Evolutionary conservation across 805 yeast species (phyloP), one percentile per base, ranked within the genome.

Genomic region (Yueomyces sp.): DNA sequence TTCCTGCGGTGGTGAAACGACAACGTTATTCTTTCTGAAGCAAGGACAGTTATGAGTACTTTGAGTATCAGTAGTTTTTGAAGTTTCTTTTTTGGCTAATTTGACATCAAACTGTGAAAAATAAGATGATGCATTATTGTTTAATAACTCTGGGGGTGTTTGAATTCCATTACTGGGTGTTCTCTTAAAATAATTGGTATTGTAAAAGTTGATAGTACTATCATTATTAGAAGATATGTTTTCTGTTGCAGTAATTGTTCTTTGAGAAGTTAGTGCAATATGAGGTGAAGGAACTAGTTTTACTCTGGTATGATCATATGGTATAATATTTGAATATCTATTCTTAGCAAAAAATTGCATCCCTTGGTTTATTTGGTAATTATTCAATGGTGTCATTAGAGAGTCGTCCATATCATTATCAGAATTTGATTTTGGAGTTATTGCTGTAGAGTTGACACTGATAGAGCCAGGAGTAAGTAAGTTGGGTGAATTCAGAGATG

Each of bases 291-390:
- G 59, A 29, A 53, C 55, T 40, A 63, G 44, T 41, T 57, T 76
- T 26, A 88, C 95, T 45, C 95, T 69, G 11, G 94, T 75, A 54
- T 85, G 90, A 55, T 84, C 94, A 60, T 76, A 87, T 4, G 94
- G 87, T 52, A 83, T 74, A 40, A 87, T 84, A 60, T 88, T 92
- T 49, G 84, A 79, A 67, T 87, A 87, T 49, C 96, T 66, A 60
- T 87, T 86, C 57, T 86, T 86, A 44, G 73, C 64, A 37, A 88
- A 86, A 27, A 77, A 73, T 57, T 83, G 90, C 37, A 86, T 76
- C 1, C 94, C 95, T 19, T 81, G 72, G 27, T 81, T 72, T 39
- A 84, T 72, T 41, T 54, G 57, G 41, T 61, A 61, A 42, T 50
- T 47, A 43, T 57, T 57, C 49, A 56, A 48, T 6, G 63, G 64